Evolutionary conservation across 176 grass and related monocot species (phyloP).

Genomic region (Stipa capillata): DNA sequence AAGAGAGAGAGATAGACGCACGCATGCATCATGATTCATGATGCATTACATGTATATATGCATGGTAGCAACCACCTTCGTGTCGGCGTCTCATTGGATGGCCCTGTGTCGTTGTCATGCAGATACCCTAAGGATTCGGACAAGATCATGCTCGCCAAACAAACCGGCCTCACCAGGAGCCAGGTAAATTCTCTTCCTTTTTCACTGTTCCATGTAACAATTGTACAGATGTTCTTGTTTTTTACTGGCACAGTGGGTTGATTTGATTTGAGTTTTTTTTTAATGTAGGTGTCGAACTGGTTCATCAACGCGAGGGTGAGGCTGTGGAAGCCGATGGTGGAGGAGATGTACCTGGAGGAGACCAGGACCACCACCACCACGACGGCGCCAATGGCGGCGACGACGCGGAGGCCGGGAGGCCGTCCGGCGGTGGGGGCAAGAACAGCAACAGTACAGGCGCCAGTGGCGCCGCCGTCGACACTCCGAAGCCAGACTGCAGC

Average conservation of each 20-base stretch:
- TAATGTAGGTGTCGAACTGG: conserved; percentile 88
- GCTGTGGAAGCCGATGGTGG: conserved; percentile 99
- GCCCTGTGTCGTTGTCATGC: conserved; percentile 27
- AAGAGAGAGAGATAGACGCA: background rate
- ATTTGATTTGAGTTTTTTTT: background rate
- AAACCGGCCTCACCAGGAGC: conserved; percentile 92
- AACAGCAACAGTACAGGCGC: conserved; percentile 13
- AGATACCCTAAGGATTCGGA: conserved; percentile 99
- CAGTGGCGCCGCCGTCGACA: conserved; percentile 7
- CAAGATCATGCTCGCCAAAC: conserved; percentile 98
- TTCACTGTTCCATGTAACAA: background rate
- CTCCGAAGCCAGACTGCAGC: conserved; percentile 14
- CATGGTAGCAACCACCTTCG: background rate
- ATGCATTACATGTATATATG: background rate
- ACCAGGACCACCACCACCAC: conserved; percentile 65
- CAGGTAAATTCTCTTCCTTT: conserved; percentile 41
- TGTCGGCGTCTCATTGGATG: conserved; percentile 9
- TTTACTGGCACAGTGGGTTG: background rate
- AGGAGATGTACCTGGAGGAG: conserved; percentile 98
- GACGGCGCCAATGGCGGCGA: conserved; percentile 27
- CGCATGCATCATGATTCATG: background rate
- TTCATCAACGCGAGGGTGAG: conserved; percentile 98
- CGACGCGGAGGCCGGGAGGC: conserved; percentile 31
- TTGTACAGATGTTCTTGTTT: background rate
- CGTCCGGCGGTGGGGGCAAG: conserved; percentile 35